Evolutionary conservation across 163 green algal species (phyloP).

Genomic region (Chloromonas sp.): DNA sequence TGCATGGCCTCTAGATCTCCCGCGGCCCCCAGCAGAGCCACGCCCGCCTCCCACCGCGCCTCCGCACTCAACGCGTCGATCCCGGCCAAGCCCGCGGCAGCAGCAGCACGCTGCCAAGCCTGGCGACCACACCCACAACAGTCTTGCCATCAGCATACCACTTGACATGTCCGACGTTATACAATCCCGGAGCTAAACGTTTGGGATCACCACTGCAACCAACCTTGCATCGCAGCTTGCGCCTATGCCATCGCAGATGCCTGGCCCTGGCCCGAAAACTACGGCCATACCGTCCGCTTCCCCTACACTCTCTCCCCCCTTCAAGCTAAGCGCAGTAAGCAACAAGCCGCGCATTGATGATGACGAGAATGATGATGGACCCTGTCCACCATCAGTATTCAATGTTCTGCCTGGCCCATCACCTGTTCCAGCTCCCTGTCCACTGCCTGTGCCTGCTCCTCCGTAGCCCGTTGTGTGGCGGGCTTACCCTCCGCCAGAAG

Average conservation of each 20-base stretch:
- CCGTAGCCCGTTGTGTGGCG: constrained; percentile 42
- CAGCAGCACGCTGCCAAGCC: constrained; percentile 25
- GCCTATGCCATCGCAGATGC: no score
- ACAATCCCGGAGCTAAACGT: background rate
- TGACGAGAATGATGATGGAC: no score
- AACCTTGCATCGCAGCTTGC: background rate
- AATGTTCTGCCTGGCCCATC: background rate
- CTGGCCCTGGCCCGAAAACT: no score
- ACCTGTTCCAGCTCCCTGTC: constrained; percentile 20
- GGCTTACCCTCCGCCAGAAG: constrained; percentile 82
- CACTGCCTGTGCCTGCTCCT: constrained; percentile 27
- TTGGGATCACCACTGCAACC: background rate
- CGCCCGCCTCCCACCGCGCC: constrained; percentile 56
- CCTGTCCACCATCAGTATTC: no score
- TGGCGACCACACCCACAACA: background rate
- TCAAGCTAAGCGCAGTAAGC: no score
- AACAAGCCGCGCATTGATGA: no score
- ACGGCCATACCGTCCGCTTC: no score
- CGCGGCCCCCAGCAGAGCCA: constrained; percentile 41
- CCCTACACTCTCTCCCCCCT: no score
- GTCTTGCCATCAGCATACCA: background rate
- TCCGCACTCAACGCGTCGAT: background rate
- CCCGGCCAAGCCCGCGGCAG: background rate
- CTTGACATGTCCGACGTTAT: background rate
- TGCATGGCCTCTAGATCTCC: constrained; percentile 60